Conservation (phyloP, 148 eudicot genomes). For the Chenopodium quinoa region DNA sequence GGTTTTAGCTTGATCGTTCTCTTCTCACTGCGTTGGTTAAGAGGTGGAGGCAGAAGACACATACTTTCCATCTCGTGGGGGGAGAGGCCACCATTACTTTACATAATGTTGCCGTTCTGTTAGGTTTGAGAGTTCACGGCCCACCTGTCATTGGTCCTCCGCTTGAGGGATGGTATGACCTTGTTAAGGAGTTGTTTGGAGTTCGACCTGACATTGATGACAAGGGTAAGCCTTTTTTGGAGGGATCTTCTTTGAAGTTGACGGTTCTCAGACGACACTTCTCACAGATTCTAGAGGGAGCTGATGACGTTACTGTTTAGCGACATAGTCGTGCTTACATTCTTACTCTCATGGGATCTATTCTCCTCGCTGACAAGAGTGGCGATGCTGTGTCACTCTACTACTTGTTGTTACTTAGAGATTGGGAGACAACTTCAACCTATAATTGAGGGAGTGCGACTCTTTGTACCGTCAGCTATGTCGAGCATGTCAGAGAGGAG, state of each 20-base stretch:
- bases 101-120: constrained; percentile 3
- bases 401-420: neutral
- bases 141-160: no score
- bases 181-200: neutral
- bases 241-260: neutral
- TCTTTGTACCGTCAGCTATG: no score
- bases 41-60: constrained; percentile 28
- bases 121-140: constrained; percentile 7
- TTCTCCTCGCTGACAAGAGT: neutral
- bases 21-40: constrained; percentile 13
- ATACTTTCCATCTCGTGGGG: constrained; percentile 12
- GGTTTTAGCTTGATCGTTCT: neutral
- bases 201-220: neutral
- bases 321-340: neutral
- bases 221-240: neutral
- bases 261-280: neutral
- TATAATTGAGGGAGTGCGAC: no score
- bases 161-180: neutral
- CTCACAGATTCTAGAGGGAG: neutral
- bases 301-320: neutral
- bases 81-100: constrained; percentile 16
- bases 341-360: neutral
- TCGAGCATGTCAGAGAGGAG: no score
- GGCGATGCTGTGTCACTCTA: neutral
- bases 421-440: neutral